phyloP scores from a whole-genome alignment of 2,329 filamentous ascomycete species.

The Fusarium torulosum region DNA sequence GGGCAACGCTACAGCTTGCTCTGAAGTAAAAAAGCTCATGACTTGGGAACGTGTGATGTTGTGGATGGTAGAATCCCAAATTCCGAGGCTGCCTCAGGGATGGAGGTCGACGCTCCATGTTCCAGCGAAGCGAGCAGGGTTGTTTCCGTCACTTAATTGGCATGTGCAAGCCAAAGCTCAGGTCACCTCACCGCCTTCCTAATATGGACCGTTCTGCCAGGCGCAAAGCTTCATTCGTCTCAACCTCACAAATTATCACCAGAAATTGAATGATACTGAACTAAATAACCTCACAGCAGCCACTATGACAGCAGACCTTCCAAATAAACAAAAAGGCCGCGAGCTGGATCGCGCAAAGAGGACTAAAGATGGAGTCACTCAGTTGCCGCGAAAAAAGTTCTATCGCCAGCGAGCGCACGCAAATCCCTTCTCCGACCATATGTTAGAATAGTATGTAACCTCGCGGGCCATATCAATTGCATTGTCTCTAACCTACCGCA shows the following conservation, averaged over 20 bases:
- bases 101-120: constrained; percentile 28
- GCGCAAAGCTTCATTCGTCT: constrained; percentile 28
- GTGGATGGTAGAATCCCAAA: constrained; percentile 42
- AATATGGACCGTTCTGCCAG: constrained; percentile 30
- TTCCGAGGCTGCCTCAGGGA: constrained; percentile 38
- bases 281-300: constrained; percentile 16
- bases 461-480: constrained; percentile 8
- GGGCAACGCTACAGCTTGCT: constrained; percentile 29
- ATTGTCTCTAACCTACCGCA: constrained; percentile 54
- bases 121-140: constrained; percentile 33
- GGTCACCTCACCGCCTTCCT: constrained; percentile 47
- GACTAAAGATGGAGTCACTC: constrained; percentile 64
- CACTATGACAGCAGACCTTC: constrained; percentile 48
- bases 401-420: constrained; percentile 97
- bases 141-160: constrained; percentile 25
- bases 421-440: constrained; percentile 97
- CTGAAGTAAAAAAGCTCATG: constrained; percentile 42
- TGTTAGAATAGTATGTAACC: constrained; percentile 79
- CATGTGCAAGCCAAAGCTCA: constrained; percentile 34
- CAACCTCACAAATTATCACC: constrained; percentile 31
- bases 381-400: constrained; percentile 92
- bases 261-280: constrained; percentile 11
- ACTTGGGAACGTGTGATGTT: constrained; percentile 41
- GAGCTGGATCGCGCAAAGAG: constrained; percentile 72
- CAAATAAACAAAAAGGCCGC: constrained; percentile 73